These are phyloP conservation scores for Bipolaris cookei DNA, from an alignment of 2,329 filamentous ascomycete genomes.

Conservation along the genomic window DNA sequence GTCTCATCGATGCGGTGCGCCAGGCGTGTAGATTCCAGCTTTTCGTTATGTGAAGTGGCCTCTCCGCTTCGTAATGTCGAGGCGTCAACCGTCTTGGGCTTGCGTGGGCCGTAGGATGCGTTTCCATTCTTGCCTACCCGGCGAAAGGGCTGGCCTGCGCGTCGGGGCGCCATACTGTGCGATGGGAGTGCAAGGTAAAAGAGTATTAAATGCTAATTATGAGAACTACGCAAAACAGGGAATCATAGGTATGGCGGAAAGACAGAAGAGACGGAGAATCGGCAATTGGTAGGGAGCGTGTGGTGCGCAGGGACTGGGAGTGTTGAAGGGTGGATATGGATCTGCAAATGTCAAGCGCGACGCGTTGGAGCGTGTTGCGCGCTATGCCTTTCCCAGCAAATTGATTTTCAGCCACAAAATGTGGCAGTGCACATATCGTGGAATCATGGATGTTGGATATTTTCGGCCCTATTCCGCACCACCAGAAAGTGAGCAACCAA, in stretches of 20 bases:
- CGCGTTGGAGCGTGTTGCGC: constrained; percentile 29
- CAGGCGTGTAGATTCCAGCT: constrained; percentile 81
- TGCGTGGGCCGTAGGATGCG: constrained; percentile 58
- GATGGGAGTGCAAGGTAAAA: constrained; percentile 21
- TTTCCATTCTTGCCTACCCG: constrained; percentile 53
- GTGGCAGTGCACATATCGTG: constrained; percentile 20
- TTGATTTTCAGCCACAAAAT: constrained; percentile 33
- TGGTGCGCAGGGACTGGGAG: constrained; percentile 18
- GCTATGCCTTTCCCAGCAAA: constrained; percentile 31
- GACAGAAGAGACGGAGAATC: constrained; percentile 25
- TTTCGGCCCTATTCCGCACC: constrained; percentile 34
- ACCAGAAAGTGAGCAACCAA: constrained; percentile 14
- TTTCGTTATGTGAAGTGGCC: constrained; percentile 90
- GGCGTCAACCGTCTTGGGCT: constrained; percentile 79
- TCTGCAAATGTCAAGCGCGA: constrained; percentile 29
- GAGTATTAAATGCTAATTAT: constrained; percentile 33
- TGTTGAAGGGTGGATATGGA: constrained; percentile 17
- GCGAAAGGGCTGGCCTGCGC: constrained; percentile 50
- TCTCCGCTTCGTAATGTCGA: constrained; percentile 76
- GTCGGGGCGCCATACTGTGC: constrained; percentile 54
- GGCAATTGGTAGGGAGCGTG: constrained; percentile 18
- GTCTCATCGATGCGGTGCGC: constrained; percentile 90
- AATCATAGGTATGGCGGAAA: constrained; percentile 40
- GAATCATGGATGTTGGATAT: constrained; percentile 32
- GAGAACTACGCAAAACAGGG: constrained; percentile 33